Base-by-base conservation (phyloP, 2,329 filamentous ascomycete genomes). In the Trichoderma cornu-damae region DNA sequence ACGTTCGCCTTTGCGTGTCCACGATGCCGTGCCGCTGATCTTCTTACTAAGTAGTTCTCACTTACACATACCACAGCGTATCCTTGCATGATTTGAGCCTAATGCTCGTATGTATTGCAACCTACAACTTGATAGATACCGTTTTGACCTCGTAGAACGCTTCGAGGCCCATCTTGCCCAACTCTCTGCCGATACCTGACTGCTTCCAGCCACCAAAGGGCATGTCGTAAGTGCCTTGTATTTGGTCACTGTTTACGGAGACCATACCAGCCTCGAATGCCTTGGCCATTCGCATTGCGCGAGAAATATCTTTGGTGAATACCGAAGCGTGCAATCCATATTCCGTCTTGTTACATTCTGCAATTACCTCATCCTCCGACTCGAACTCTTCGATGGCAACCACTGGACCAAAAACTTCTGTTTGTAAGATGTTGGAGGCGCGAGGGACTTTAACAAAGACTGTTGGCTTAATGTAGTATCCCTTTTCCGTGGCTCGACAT, bases 251-350 rank as follows among this genome's bases (percentile, higher is more conserved):
- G 53, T 72, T 72, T 38, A 72, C 65, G 63, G 69, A 69, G 16
- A 72, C 69, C 65, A 68, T 68, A 38, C 80, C 80, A 6, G 78
- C 73, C 66, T 83, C 78, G 43, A 82, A 76, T 26, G 76, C 79
- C 57, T 75, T 75, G 24, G 75, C 68, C 3, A 72, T 64, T 72
- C 52, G n/a, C 30, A 37, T 37, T 9, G 55, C 55, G 22, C 48
- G 47, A 2, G 38, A 46, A 5, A 83, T 72, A 62, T 83, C 74
- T 58, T 76, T 72, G 0, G 80, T 83, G 61, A 83, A 85, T 3
- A 85, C 69, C 0, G 80, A 76, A 4, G 77, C 75, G 3, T 76
- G 78, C 0, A 83, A 70, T 0, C 80, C 81, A 58, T 83, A 83
- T 0, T 71, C 74, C 0, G 75, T 77, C 61, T 79, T 60, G 53